Base-by-base conservation (phyloP, 202 grass and related monocot species). In the Zoysia matrella region DNA sequence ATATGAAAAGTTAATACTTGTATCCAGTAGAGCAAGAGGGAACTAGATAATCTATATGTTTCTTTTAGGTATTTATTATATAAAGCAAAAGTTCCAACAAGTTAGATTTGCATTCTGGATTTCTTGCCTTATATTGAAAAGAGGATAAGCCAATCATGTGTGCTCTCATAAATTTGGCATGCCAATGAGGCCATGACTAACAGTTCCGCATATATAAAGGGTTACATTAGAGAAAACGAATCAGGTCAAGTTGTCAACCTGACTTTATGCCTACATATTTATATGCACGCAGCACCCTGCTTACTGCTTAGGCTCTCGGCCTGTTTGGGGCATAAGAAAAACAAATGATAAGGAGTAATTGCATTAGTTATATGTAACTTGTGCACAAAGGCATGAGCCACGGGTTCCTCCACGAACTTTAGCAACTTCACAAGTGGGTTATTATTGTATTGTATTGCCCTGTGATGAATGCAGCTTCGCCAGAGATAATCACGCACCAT, bases 401-500 rank as follows among this genome's bases (percentile, higher is more conserved):
- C 56, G 39, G 75, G 79, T 85, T 85, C 76, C 43, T 42, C 60
- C 75, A 79, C 40, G 50, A 79, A 55, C 75, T 15, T 47, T 72
- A 66, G 57, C 50, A 72, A 73, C 50, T 57, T 65, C 58, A 14
- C 60, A 73, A 79, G 83, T 85, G 68, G 83, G 60, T 73, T 69
- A 43, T 80, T 66, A 67, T 42, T 79, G 67, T 11, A 14, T 53
- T n/a, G 13, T 30, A 30, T 30, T 30, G 22, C 22, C 80, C 42
- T 6, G 11, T 5, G 56, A 65, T 69, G 18, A 43, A 12, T 76
- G 47, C 9, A 75, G 6, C 47, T 64, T 78, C 42, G 56, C 58
- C 18, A 55, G 75, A 78, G 75, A 85, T 85, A 85, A 85, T 18
- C 58, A 65, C 41, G 41, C 83, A 72, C 58, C 83, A 65, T 75